Base-by-base conservation (phyloP, 83 land plant species). In the Picea mariana region DNA sequence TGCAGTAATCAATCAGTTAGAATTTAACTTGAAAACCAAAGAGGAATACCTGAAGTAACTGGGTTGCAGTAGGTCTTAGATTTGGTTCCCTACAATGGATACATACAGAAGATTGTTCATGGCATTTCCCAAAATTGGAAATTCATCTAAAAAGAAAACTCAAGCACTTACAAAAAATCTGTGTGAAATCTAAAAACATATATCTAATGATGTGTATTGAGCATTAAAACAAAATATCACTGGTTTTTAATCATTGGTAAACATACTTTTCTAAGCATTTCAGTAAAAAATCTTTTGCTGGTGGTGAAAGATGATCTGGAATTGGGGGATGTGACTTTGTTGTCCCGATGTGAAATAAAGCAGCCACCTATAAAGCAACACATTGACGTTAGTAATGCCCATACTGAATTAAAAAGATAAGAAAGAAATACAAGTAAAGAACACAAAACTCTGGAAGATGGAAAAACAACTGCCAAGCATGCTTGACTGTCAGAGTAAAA, bases 271-370 rank as follows among this genome's bases (percentile, higher is more conserved):
- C 96, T n/a, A 97, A 81, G 79, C 97, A 95, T 87, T 89, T 93
- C 73, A 93, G 73, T 15, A 97, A 89, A 66, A 97, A 97, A 79
- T 93, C 95, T 77, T 97, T 91, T 64, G 98, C 99, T 61, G 95
- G 92, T 13, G 78, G 79, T 7, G 99, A 93, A 18, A 97, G 93
- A 88, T 95, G 96, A 62, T 95, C 99, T 62, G 99, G 99, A 59
- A 97, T 97, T 0, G 99, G 99, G 27, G 99, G 99, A 84, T 97
- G 99, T 47, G 96, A 93, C 83, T 97, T 95, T 15, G 99, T 95
- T 71, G 96, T 93, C 34, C 96, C 99, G 69, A 97, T 90, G 82
- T 95, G 94, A 68, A 95, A 97, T 17, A 97, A 87, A 59, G 96
- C 99, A 34, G 98, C 96, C 79, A 97, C 94, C 98, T 95, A 86